Evolutionary conservation across 139 green algal genomes (phyloP).

Genomic region (Eudorina sp.): DNA sequence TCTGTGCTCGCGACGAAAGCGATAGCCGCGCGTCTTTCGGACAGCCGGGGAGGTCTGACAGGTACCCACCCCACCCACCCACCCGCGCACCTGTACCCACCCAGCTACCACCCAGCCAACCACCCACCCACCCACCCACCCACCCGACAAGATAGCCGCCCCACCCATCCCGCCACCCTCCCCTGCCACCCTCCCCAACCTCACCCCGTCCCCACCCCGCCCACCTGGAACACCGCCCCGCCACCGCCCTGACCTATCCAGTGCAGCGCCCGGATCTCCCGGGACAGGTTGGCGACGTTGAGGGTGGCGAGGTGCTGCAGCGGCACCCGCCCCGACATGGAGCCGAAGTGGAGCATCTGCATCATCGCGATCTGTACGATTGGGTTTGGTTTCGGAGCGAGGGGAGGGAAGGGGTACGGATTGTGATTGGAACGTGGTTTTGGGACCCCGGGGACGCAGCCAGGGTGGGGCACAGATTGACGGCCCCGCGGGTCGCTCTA

Average conservation of each 20-base stretch:
- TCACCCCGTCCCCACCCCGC: not conserved
- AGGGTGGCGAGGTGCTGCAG: conserved; percentile 4
- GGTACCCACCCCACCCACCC: not conserved
- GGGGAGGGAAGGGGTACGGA: too few species aligned
- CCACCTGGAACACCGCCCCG: conserved; percentile 27
- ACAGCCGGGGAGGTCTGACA: not conserved
- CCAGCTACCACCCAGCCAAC: not conserved
- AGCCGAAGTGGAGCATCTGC: conserved; percentile 37
- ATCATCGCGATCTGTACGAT: conserved; percentile 18
- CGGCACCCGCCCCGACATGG: not conserved
- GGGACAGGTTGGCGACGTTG: not conserved
- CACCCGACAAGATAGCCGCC: not conserved
- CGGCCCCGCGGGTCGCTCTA: not conserved
- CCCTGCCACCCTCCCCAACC: not conserved
- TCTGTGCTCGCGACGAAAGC: not conserved
- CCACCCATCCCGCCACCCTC: not conserved
- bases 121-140: not conserved
- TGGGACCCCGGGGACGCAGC: too few species aligned
- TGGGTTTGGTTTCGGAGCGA: too few species aligned
- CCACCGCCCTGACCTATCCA: conserved; percentile 34
- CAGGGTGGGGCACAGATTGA: not conserved
- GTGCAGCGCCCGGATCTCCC: conserved; percentile 5
- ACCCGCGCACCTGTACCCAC: not conserved
- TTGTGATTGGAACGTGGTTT: too few species aligned
- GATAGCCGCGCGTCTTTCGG: not conserved